phyloP scores from a whole-genome alignment of 1,284 basidiomycete genomes.

The Cystobasidium pallidum region DNA sequence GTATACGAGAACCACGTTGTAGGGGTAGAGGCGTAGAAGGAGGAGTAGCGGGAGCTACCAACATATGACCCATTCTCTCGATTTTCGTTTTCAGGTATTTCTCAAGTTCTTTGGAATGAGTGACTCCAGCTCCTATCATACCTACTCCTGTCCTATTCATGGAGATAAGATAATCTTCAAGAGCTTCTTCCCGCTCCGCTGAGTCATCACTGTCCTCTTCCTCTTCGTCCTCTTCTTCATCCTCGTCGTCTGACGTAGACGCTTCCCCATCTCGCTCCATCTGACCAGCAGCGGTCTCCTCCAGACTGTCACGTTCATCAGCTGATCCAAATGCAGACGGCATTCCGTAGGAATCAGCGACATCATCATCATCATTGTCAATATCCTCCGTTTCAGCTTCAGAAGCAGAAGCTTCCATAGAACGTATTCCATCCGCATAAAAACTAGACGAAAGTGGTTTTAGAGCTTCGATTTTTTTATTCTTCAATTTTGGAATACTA shows the following conservation, averaged over 20 bases:
- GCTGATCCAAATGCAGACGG: conserved; percentile 31
- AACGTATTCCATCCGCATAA: conserved; percentile 11
- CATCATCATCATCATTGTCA: conserved; percentile 17
- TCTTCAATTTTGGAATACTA: conserved; percentile 1
- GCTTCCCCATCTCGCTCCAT: neutral
- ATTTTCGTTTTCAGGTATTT: conserved; percentile 96
- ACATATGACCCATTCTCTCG: conserved; percentile 92
- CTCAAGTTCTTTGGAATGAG: conserved; percentile 84
- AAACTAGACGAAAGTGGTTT: conserved; percentile 8
- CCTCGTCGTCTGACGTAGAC: neutral
- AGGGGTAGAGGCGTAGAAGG: conserved; percentile 32
- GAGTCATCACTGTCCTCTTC: conserved; percentile 49
- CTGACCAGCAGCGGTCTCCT: neutral
- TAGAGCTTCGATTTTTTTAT: conserved; percentile 18
- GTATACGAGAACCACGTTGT: conserved; percentile 3
- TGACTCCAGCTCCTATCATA: conserved; percentile 78
- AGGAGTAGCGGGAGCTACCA: conserved; percentile 63
- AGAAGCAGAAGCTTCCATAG: conserved; percentile 22
- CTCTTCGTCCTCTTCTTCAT: conserved; percentile 13
- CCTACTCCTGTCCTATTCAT: conserved; percentile 69
- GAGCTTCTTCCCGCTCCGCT: conserved; percentile 55
- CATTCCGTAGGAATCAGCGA: conserved; percentile 38
- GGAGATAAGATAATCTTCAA: conserved; percentile 60
- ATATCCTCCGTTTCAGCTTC: conserved; percentile 15
- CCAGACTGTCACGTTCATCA: conserved; percentile 3